phyloP scores from a whole-genome alignment of 768 basidiomycete species.

The Coprinopsis sp. region DNA sequence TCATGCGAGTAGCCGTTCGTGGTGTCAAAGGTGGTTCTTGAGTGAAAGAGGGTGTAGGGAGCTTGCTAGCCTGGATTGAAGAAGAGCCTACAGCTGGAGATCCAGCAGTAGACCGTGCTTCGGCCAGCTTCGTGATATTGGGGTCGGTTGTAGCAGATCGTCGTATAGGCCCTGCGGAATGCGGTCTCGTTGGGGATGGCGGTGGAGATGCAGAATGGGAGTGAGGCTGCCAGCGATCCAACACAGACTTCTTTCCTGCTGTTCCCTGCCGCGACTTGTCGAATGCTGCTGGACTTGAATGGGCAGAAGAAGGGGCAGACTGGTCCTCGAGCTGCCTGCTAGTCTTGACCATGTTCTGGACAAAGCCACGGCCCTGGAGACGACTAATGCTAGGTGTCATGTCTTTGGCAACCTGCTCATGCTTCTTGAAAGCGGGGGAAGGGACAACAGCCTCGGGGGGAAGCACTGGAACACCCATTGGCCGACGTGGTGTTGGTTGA shows the following conservation, averaged over 20 bases:
- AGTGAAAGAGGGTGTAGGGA: constrained; percentile 35
- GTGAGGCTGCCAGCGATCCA: constrained; percentile 66
- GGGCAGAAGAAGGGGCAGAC: constrained; percentile 20
- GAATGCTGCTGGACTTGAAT: constrained; percentile 25
- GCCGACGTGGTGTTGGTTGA: constrained; percentile 43
- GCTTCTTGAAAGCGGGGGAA: constrained; percentile 58
- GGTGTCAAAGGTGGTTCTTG: constrained; percentile 13
- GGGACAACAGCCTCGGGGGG: constrained; percentile 35
- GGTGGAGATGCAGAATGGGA: constrained; percentile 22
- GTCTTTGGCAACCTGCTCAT: constrained; percentile 57
- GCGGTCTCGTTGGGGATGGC: constrained; percentile 39
- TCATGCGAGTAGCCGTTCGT: constrained; percentile 11
- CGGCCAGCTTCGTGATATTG: neutral
- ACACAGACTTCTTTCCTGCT: constrained; percentile 48
- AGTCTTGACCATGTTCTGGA: constrained; percentile 75
- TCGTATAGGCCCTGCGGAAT: constrained; percentile 24
- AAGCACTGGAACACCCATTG: constrained; percentile 39
- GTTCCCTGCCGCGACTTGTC: constrained; percentile 27
- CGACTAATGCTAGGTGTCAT: constrained; percentile 79
- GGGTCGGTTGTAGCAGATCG: constrained; percentile 35
- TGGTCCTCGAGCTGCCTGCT: constrained; percentile 48
- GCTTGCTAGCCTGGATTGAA: constrained; percentile 22
- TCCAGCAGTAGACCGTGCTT: neutral
- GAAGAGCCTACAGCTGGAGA: constrained; percentile 1
- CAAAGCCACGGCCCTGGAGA: constrained; percentile 81